Conservation (phyloP, 805 yeast genomes). For the Myxozyma udenii region DNA sequence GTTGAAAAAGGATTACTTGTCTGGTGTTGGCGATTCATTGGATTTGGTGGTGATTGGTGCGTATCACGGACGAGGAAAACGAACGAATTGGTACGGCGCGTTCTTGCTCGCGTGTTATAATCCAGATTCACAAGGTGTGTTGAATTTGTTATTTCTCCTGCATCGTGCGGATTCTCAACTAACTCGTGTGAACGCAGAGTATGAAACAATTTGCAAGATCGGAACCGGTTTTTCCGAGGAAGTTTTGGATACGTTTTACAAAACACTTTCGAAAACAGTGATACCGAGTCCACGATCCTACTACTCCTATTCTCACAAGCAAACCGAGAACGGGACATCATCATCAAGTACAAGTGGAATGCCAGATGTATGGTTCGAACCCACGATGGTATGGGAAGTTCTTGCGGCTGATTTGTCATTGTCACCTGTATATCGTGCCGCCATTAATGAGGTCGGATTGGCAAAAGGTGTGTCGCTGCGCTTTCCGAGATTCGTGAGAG, state of each 20-base stretch:
- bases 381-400: slow-evolving; percentile 78
- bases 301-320: slow-evolving; percentile 45
- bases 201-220: slow-evolving; percentile 91
- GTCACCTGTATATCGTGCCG: slow-evolving; percentile 88
- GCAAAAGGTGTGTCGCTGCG: slow-evolving; percentile 70
- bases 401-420: slow-evolving; percentile 85
- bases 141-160: neutral
- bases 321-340: neutral
- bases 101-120: slow-evolving; percentile 87
- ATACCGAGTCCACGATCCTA: slow-evolving; percentile 62
- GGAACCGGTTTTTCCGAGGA: slow-evolving; percentile 97
- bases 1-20: slow-evolving; percentile 88
- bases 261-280: slow-evolving; percentile 64
- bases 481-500: slow-evolving; percentile 80
- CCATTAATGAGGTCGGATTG: slow-evolving; percentile 63
- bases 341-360: slow-evolving; percentile 51
- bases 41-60: slow-evolving; percentile 95
- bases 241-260: slow-evolving; percentile 58
- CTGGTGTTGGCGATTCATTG: slow-evolving; percentile 93
- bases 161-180: neutral
- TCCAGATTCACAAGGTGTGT: slow-evolving; percentile 63
- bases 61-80: slow-evolving; percentile 86
- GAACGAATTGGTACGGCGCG: slow-evolving; percentile 95
- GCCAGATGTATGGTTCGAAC: slow-evolving; percentile 96
- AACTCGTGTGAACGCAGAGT: slow-evolving; percentile 47